Base-by-base conservation (phyloP, 1,284 basidiomycete genomes). In the Peniophora sp. region DNA sequence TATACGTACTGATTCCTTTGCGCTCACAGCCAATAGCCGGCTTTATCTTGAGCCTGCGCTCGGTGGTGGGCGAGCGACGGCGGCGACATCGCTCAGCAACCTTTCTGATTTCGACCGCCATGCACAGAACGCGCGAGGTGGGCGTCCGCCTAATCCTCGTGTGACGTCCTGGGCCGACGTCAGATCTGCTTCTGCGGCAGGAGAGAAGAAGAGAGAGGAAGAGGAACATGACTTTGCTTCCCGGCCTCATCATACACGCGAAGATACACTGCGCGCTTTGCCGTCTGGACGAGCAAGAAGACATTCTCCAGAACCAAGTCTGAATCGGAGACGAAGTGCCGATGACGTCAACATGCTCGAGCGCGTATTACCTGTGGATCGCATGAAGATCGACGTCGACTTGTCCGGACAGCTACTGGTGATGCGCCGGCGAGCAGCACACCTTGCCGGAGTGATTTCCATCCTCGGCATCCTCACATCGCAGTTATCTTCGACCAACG, bases 311-410 rank as follows among this genome's bases (percentile, higher is more conserved):
- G 17, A 24, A n/a, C 37, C 37, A 20, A 41, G 11, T 32, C 52
- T 74, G 77, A 53, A 5, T 12, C 27, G 27, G 27, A 74, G 84
- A 39, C 70, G 81, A 47, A 85, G 83, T 57, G 85, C 83, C 57
- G 79, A 83, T 54, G 81, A 82, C 62, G 59, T 58, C 65, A 20
- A 72, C 73, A 15, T 68, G 79, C 54, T 66, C 63, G 39, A 66
- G 66, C 42, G 62, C 73, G 47, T 69, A 69, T 62, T 87, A 24
- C 72, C 74, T 3, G 54, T 73, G 12, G 82, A 88, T 47, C 71
- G 75, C 57, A 83, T 89, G 83, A 75, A 75, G 48, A 79, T 86
- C 45, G 87, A 89, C 58, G 85, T 88, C 35, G 85, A 85, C 56
- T 69, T 89, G n/a, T 81, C 81, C 58, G 84, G 82, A 2, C 82